Base-by-base conservation (phyloP, 2,329 filamentous ascomycete species). In the Cytospora piceae region DNA sequence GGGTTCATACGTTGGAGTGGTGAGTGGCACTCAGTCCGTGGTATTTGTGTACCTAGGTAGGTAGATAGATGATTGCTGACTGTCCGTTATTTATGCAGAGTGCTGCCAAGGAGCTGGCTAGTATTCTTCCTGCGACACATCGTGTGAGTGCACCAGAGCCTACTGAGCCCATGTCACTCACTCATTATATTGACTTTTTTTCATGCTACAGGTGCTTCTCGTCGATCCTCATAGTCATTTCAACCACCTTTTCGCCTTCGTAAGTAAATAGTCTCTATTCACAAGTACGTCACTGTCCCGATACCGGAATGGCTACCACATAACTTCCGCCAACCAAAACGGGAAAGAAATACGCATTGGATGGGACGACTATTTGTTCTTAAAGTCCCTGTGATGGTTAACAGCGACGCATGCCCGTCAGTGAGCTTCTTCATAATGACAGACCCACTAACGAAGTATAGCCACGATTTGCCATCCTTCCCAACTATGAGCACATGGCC, bases 211-310 rank as follows among this genome's bases (percentile, higher is more conserved):
- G 74, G 70, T 76, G 5, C 69, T 83, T 1, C 69, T 83, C 4
- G 73, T 84, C 34, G 82, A 85, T 69, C 80, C 78, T 53, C 81
- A 83, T 67, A 79, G 77, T 11, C 82, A 84, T 68, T 81, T 83
- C 66, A 78, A 84, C 64, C 80, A 81, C 64, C 74, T 81, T 0
- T 84, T 81, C 69, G 76, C 76, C 9, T 82, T 84, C 65, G 74
- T 76, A 71, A 68, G 73, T 56, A 2, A 11, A 49, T 5, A 29
- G 14, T 1, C 7, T 24, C 1, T 15, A 9, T 29, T n/a, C 31
- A 15, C 2, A 37, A 4, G 1, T 29, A 15, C 31, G 20, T 51
- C 9, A 14, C 12, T 20, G 37, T 57, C 51, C 61, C 61, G 61
- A 17, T 20, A 63, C 51, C 61, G 61, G 53, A 57, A 55, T 8